Evolutionary conservation across 805 yeast genomes (phyloP).

Genomic region (Isabelozyma rhagii): DNA sequence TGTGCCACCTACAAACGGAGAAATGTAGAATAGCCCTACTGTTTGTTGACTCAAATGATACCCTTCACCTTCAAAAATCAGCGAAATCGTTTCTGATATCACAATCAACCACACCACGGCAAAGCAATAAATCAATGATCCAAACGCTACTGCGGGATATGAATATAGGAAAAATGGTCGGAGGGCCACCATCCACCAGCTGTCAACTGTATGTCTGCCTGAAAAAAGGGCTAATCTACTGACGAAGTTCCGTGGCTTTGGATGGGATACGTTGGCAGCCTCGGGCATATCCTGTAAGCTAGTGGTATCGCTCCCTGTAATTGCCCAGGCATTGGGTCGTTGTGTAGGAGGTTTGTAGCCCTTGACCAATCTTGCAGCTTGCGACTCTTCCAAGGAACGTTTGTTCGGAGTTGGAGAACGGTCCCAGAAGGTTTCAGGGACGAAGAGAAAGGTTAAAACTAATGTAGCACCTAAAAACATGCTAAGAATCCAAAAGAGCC

Average conservation of each 20-base stretch:
- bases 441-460: constrained; percentile 47
- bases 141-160: constrained; percentile 52
- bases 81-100: constrained; percentile 53
- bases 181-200: constrained; percentile 53
- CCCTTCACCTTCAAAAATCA: constrained; percentile 44
- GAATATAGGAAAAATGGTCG: constrained; percentile 51
- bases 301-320: too few species aligned
- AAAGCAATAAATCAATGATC: constrained; percentile 50
- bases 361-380: constrained; percentile 38
- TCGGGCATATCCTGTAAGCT: not conserved
- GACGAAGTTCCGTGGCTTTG: constrained; percentile 7
- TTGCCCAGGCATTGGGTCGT: constrained; percentile 30
- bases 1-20: constrained; percentile 57
- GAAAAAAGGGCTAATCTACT: constrained; percentile 39
- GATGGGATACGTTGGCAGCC: not conserved
- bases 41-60: constrained; percentile 44
- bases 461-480: constrained; percentile 49
- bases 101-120: constrained; percentile 65
- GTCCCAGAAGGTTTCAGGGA: constrained; percentile 66
- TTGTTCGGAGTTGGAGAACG: constrained; percentile 50
- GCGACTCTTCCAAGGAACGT: constrained; percentile 46
- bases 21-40: constrained; percentile 52
- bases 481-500: constrained; percentile 60
- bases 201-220: constrained; percentile 49
- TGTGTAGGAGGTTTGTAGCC: constrained; percentile 19